Conservation (phyloP, 202 grass and related monocot genomes). For the Schoenoplectus tabernaemontani region DNA sequence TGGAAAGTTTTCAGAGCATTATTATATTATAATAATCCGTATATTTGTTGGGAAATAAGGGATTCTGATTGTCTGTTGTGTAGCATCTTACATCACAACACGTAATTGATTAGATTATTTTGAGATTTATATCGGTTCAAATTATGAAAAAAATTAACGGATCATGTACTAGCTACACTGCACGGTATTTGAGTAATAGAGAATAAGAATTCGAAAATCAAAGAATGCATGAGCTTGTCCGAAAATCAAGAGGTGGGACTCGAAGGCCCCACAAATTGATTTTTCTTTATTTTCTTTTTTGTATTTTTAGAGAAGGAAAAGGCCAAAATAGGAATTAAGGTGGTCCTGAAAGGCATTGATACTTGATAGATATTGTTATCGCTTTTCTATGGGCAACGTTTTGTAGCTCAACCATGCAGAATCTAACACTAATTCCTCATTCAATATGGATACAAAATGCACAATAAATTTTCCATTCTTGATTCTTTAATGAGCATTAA, state of each 20-base stretch:
- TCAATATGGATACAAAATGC: neutral
- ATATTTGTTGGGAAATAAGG: neutral
- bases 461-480: neutral
- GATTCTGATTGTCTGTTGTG: too few species aligned
- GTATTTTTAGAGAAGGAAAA: neutral
- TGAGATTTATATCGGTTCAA: too few species aligned
- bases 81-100: too few species aligned
- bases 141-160: too few species aligned
- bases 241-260: constrained; percentile 1
- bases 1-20: neutral
- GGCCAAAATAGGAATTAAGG: neutral
- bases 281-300: neutral
- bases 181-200: too few species aligned
- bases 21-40: neutral
- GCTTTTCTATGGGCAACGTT: neutral
- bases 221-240: neutral
- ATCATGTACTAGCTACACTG: too few species aligned
- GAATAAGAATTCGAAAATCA: too few species aligned
- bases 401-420: neutral
- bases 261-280: neutral
- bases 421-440: neutral
- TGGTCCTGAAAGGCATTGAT: neutral
- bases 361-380: neutral
- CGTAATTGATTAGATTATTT: too few species aligned
- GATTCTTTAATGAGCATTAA: too few species aligned